Base-by-base conservation (phyloP, 2,329 filamentous ascomycete genomes). In the Hypocrella siamensis region DNA sequence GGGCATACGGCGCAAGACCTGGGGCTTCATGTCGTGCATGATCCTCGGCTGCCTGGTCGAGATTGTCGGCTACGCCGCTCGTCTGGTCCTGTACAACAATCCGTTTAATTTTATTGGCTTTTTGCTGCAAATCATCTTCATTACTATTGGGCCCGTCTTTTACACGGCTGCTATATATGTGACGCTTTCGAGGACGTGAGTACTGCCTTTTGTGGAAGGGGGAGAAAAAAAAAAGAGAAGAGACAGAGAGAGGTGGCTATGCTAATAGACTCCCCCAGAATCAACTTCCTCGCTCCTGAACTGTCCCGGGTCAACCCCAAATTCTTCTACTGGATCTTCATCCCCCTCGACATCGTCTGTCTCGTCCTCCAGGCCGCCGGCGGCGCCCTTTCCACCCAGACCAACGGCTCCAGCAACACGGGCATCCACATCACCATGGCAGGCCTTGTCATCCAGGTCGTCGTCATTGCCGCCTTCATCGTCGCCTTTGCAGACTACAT, bases 111-210 rank as follows among this genome's bases (percentile, higher is more conserved):
- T 75, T 46, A 42, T 47, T 1, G 70, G 64, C 0, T 80, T 80
- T 44, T 59, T 78, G 41, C 61, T 78, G 5, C 70, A 79, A 47
- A 75, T 77, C 39, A 46, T 42, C 48, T 57, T 45, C 32, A 45
- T 56, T 17, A 75, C 69, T 0, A 43, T 36, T 5, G 54, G 47
- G 0, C 54, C 54, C 8, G 53, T 57, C 0, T 57, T 48, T 15
- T 57, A 73, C 60, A 39, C 68, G 6, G 74, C 73, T 1, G 69
- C 70, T 19, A 70, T 79, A 33, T 80, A 80, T 44, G 62, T 79
- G 18, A 75, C 70, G 10, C 56, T 77, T 4, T 49, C 51, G 24
- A 55, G 52, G 39, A 49, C 46, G 54, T 57, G 28, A 40, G 48
- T 40, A 12, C 4, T 14, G 6, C 31, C 16, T 2, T 3, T 3